phyloP scores from a whole-genome alignment of 1,284 basidiomycete species.

The Cutaneotrichosporon sp. region DNA sequence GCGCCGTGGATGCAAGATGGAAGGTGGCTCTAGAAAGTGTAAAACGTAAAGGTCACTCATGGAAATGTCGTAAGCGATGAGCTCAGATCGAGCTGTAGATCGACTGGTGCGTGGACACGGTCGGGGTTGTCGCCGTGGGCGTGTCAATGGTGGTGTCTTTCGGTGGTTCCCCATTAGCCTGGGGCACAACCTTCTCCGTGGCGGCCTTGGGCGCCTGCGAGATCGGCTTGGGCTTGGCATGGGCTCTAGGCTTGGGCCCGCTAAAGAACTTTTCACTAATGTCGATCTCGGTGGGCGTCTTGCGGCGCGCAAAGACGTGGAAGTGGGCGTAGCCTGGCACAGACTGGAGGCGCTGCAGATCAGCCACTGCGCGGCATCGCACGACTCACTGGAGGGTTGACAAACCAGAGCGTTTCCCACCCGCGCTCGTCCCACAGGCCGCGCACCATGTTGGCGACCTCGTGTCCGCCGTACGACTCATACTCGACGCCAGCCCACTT shows the following conservation, averaged over 20 bases:
- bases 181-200: background rate
- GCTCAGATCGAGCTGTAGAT: no score
- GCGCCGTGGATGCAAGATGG: no score
- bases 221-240: no score
- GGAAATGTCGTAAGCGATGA: no score
- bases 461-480: slow-evolving; percentile 31
- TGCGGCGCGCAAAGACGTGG: slow-evolving; percentile 45
- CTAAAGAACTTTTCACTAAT: slow-evolving; percentile 33
- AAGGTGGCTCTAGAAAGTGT: no score
- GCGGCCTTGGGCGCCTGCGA: slow-evolving; percentile 4
- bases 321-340: slow-evolving; percentile 45
- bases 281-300: slow-evolving; percentile 45
- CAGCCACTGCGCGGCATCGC: no score
- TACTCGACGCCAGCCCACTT: slow-evolving; percentile 36
- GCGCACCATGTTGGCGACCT: slow-evolving; percentile 43
- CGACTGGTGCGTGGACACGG: no score
- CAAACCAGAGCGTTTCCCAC: slow-evolving; percentile 47
- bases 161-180: no score
- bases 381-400: slow-evolving; percentile 29
- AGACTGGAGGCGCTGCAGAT: slow-evolving; percentile 39
- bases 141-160: no score
- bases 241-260: slow-evolving; percentile 39
- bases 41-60: no score
- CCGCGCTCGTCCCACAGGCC: slow-evolving; percentile 42
- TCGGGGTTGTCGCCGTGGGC: no score